Evolutionary conservation across 352 stramenopile species (phyloP).

Genomic region (Phytophthora melonis): DNA sequence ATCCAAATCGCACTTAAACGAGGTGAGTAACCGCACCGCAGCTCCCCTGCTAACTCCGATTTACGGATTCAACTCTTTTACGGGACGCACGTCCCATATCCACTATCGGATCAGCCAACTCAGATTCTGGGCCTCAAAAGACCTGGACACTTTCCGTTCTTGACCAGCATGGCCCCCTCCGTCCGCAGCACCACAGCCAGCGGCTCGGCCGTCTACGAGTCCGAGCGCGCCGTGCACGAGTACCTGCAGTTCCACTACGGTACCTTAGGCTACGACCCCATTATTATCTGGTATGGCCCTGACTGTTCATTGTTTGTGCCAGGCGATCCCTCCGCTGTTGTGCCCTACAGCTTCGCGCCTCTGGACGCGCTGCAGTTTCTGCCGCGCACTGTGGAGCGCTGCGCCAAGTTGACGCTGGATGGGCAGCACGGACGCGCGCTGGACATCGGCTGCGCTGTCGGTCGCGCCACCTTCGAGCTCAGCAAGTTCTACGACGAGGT

Average conservation of each 20-base stretch:
- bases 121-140: neutral
- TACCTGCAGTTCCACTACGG: slow-evolving; percentile 94
- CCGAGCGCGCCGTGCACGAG: slow-evolving; percentile 86
- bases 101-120: neutral
- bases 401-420: slow-evolving; percentile 62
- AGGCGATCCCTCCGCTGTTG: slow-evolving; percentile 73
- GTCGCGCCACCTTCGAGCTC: slow-evolving; percentile 94
- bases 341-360: slow-evolving; percentile 78
- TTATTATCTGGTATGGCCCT: neutral
- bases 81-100: slow-evolving; percentile 21
- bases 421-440: slow-evolving; percentile 82
- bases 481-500: slow-evolving; percentile 94
- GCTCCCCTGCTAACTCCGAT: slow-evolving; percentile 3
- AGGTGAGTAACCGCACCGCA: neutral
- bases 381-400: slow-evolving; percentile 81
- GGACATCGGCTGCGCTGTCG: slow-evolving; percentile 96
- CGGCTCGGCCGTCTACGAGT: slow-evolving; percentile 90
- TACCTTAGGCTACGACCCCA: slow-evolving; percentile 47
- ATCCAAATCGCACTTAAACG: slow-evolving; percentile 22
- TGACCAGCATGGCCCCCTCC: slow-evolving; percentile 15
- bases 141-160: slow-evolving; percentile 6
- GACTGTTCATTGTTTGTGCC: neutral
- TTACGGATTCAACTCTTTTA: neutral
- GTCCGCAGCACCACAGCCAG: slow-evolving; percentile 90
- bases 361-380: slow-evolving; percentile 90